These are phyloP conservation scores for Debaryomyces prosopidis DNA, from an alignment of 805 yeast species.

Conservation along the genomic window DNA sequence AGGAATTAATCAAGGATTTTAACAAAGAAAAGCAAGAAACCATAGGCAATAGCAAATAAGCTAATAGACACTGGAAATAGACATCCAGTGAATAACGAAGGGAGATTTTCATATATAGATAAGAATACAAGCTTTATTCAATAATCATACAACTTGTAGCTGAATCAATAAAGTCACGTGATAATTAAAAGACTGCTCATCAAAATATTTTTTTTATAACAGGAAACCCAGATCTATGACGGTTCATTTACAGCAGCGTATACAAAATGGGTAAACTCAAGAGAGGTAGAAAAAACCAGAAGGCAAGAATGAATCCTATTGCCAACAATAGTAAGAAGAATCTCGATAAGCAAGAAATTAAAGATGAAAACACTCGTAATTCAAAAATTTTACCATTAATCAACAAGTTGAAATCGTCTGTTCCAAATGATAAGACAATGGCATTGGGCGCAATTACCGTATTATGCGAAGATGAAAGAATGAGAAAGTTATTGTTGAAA, in stretches of 20 bases:
- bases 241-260: constrained; percentile 1
- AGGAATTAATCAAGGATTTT: not conserved
- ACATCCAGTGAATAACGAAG: not conserved
- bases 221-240: not conserved
- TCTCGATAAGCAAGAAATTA: constrained; percentile 20
- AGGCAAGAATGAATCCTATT: constrained; percentile 37
- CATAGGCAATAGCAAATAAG: not conserved
- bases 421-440: constrained; percentile 73
- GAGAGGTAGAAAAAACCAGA: constrained; percentile 49
- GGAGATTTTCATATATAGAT: not conserved
- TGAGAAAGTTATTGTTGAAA: constrained; percentile 65
- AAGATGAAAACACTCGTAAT: constrained; percentile 49
- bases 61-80: not conserved
- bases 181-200: not conserved
- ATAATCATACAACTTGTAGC: not conserved
- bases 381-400: constrained; percentile 70
- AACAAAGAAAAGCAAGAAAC: not conserved
- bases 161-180: not conserved
- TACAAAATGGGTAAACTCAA: constrained; percentile 70
- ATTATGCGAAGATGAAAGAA: constrained; percentile 64
- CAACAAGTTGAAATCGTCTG: constrained; percentile 58
- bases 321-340: constrained; percentile 18
- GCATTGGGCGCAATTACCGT: constrained; percentile 74
- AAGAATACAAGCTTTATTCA: too few species aligned
- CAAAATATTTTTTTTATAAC: not conserved